Evolutionary conservation across 2,329 filamentous ascomycete species (phyloP).

Genomic region (Microcyclospora tardicrescens): DNA sequence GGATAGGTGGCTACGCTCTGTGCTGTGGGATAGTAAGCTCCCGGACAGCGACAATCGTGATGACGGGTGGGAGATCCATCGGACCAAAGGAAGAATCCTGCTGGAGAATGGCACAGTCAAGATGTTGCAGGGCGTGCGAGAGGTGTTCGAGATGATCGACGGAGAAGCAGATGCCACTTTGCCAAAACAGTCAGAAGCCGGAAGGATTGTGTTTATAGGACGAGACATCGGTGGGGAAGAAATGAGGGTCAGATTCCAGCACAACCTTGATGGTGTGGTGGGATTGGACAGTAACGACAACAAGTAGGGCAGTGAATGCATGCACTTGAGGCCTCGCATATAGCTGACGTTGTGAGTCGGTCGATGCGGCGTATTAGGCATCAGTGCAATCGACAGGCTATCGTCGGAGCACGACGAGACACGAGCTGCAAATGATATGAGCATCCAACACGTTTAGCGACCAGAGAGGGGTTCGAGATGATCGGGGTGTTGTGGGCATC

Average conservation of each 20-base stretch:
- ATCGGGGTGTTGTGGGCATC: too few relatives aligned
- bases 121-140: slow-evolving; percentile 81
- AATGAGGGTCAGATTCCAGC: slow-evolving; percentile 12
- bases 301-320: too few relatives aligned
- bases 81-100: slow-evolving; percentile 68
- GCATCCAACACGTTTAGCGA: too few relatives aligned
- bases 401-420: too few relatives aligned
- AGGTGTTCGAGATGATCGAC: slow-evolving; percentile 86
- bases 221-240: slow-evolving; percentile 14
- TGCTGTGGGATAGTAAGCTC: slow-evolving; percentile 59
- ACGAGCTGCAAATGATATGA: too few relatives aligned
- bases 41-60: slow-evolving; percentile 3
- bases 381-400: too few relatives aligned
- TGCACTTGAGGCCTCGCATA: too few relatives aligned
- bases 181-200: slow-evolving; percentile 3
- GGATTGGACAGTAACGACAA: background rate
- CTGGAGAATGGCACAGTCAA: slow-evolving; percentile 53
- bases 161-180: slow-evolving; percentile 2
- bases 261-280: slow-evolving; percentile 13
- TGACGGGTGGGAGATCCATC: slow-evolving; percentile 62
- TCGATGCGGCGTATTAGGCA: too few relatives aligned
- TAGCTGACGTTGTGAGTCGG: too few relatives aligned
- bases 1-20: slow-evolving; percentile 67
- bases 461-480: too few relatives aligned
- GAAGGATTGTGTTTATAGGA: slow-evolving; percentile 25